Percentiles rank a stretch among this genome's conserved stretches.
These are phyloP conservation scores for Primulina huaijiensis DNA, from an alignment of 257 asterid genomes.

Conservation along the genomic window DNA sequence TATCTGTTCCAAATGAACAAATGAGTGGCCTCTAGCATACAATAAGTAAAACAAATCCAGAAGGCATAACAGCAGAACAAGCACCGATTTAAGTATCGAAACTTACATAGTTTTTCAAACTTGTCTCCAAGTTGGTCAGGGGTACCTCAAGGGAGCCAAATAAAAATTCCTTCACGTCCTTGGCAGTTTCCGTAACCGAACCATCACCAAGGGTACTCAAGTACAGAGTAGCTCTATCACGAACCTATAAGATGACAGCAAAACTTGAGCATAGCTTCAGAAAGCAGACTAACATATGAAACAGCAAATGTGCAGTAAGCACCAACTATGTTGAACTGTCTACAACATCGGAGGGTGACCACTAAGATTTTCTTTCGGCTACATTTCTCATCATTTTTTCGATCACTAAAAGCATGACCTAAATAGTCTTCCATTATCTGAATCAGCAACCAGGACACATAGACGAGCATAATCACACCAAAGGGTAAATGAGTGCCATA, in stretches of 20 bases:
- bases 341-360: neutral
- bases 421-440: neutral
- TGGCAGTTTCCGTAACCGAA: slow-evolving; percentile 81
- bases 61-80: slow-evolving; percentile 2
- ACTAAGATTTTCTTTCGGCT: neutral
- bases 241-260: slow-evolving; percentile 55
- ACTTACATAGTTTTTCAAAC: slow-evolving; percentile 87
- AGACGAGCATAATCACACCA: neutral
- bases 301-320: neutral
- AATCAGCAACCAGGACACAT: neutral
- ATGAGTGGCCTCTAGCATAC: slow-evolving; percentile 10
- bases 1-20: slow-evolving; percentile 36
- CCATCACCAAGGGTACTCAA: slow-evolving; percentile 96
- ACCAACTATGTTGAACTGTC: neutral
- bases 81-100: slow-evolving; percentile 10
- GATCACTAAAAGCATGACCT: neutral
- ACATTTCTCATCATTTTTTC: neutral
- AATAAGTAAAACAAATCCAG: slow-evolving; percentile 16
- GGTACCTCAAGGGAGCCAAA: slow-evolving; percentile 90
- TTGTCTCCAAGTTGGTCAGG: slow-evolving; percentile 73
- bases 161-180: slow-evolving; percentile 77
- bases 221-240: slow-evolving; percentile 98
- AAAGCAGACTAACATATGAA: neutral
- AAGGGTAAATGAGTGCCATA: neutral
- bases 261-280: slow-evolving; percentile 17